Percentiles rank a stretch among this genome's conserved stretches.
phyloP scores from a whole-genome alignment of 208 protist genomes.

The Trypanosoma congolense region DNA sequence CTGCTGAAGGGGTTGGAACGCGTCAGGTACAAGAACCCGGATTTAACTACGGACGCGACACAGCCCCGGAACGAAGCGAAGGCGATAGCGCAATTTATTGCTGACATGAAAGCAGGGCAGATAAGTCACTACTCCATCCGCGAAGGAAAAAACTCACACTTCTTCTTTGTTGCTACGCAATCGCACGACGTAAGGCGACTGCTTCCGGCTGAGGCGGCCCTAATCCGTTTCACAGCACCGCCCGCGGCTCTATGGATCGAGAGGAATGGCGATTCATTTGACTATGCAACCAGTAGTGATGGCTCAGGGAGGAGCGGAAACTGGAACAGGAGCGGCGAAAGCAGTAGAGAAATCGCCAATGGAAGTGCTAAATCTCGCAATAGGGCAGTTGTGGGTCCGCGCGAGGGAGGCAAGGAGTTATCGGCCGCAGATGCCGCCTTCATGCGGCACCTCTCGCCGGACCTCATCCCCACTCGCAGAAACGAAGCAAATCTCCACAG shows the following conservation, averaged over 20 bases:
- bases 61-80: conserved; percentile 21
- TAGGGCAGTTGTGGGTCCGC: not conserved
- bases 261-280: conserved; percentile 41
- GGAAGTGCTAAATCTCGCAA: not conserved
- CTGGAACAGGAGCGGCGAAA: not conserved
- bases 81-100: conserved; percentile 19
- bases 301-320: conserved; percentile 5
- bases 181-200: conserved; percentile 67
- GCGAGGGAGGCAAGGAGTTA: conserved; percentile 8
- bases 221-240: conserved; percentile 57
- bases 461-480: conserved; percentile 7
- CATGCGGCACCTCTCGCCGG: conserved; percentile 16
- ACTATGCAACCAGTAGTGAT: too few species aligned
- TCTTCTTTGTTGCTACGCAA: conserved; percentile 71
- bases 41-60: not conserved
- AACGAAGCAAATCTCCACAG: too few species aligned
- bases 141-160: conserved; percentile 18
- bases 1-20: conserved; percentile 10
- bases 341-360: not conserved
- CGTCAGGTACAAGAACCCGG: not conserved
- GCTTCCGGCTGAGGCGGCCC: conserved; percentile 34
- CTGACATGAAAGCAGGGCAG: not conserved
- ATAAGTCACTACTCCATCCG: not conserved
- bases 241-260: conserved; percentile 72
- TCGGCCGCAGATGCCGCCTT: conserved; percentile 29